Evolutionary conservation across 2,329 filamentous ascomycete species (phyloP), one percentile per base, ranked within the genome.

Genomic region (Thyridium curvatum): DNA sequence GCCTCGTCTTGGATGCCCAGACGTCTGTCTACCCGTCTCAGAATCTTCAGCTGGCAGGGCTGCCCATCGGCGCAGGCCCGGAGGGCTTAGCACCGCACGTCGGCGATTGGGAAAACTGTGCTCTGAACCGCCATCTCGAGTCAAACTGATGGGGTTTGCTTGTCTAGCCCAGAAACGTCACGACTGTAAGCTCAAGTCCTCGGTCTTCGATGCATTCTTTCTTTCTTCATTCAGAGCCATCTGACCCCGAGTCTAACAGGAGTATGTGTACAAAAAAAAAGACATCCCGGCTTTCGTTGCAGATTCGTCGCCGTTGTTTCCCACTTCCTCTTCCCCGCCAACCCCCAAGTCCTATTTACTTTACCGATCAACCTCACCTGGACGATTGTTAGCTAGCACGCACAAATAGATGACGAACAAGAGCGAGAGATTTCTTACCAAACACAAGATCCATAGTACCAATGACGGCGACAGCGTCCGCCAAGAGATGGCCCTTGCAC

Each of bases 401-500:
- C 21, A 26, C 39, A 37, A 13, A 4, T 16, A 36, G 7, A 34
- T 13, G 12, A 28, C 9, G 12, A 15, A 37, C 14, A 34, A 30
- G 12, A 36, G 41, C 18, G 32, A 33, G 15, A 12, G 15, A n/a
- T 6, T 6, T 65, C 77, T 73, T 72, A 79, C 88, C 88, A 63
- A 93, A 91, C 72, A 91, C 86, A 60, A 93, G 66, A 77, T 89
- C 85, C 84, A 90, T 89, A 38, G 85, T 85, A 60, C 81, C 85
- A 53, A 97, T 97, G 43, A 97, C 90, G 35, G 93, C 94, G 36
- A 98, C 93, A 18, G 91, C 93, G 65, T 98, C 93, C 44, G 94
- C 93, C 53, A 98, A 69, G 65, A 98, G 68, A 69, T 98, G 94
- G 26, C 93, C 93, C 67, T 86, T 84, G 48, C 82, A 82, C 40